Conservation (phyloP, 164 flowering plant species). For the Vitis cinerea region DNA sequence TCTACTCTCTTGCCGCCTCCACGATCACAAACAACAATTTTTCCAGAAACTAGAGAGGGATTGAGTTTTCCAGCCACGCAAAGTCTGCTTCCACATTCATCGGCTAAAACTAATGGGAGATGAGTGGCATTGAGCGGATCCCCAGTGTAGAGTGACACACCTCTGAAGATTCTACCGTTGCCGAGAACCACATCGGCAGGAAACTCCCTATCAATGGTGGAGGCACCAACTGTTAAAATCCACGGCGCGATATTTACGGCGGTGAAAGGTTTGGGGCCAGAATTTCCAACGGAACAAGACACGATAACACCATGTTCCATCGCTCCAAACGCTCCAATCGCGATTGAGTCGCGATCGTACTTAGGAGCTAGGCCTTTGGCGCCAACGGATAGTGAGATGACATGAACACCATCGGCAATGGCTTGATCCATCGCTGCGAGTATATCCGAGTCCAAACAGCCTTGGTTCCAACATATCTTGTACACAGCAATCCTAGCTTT, state of each 20-base stretch:
- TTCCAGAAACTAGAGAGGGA: slow-evolving; percentile 54
- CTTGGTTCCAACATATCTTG: slow-evolving; percentile 65
- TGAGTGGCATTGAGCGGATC: slow-evolving; percentile 25
- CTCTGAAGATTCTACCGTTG: slow-evolving; percentile 55
- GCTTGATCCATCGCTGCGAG: slow-evolving; percentile 87
- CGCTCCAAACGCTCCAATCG: slow-evolving; percentile 85
- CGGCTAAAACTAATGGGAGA: slow-evolving; percentile 56
- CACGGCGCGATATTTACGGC: slow-evolving; percentile 88
- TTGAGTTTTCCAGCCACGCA: slow-evolving; percentile 46
- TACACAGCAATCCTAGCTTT: slow-evolving; percentile 73
- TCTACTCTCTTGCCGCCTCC: slow-evolving; percentile 77
- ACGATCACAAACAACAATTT: slow-evolving; percentile 81
- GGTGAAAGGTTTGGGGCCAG: slow-evolving; percentile 68
- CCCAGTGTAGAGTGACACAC: slow-evolving; percentile 77
- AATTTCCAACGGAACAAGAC: slow-evolving; percentile 87
- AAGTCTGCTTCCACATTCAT: slow-evolving; percentile 45
- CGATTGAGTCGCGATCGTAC: slow-evolving; percentile 71
- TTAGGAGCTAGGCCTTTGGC: slow-evolving; percentile 47
- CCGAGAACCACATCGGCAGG: slow-evolving; percentile 81
- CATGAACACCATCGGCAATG: slow-evolving; percentile 68
- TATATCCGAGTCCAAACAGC: slow-evolving; percentile 77
- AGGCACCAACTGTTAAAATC: slow-evolving; percentile 92
- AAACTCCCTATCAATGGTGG: slow-evolving; percentile 83
- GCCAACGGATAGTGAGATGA: slow-evolving; percentile 88
- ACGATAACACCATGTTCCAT: slow-evolving; percentile 59